phyloP scores from a whole-genome alignment of 192 early-diverging fungal species.

The Linnemannia hyalina region DNA sequence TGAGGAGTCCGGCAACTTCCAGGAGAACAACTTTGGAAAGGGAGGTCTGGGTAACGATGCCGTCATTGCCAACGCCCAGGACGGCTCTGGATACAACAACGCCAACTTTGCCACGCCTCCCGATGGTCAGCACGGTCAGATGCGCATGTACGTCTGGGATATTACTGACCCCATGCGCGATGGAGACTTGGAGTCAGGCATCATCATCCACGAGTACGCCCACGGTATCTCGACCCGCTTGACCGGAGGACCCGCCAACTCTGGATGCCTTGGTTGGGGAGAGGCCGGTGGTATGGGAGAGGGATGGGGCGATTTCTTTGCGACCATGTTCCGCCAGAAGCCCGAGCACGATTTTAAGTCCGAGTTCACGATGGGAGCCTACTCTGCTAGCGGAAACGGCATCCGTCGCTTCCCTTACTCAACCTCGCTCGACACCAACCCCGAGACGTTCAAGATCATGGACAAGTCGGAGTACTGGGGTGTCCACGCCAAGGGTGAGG shows the following conservation, averaged over 20 bases:
- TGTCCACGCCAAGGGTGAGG: conserved; percentile 92
- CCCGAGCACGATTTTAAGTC: conserved; percentile 64
- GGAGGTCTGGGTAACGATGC: conserved; percentile 85
- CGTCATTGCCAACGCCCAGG: conserved; percentile 95
- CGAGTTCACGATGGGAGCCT: conserved; percentile 85
- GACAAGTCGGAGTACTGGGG: conserved; percentile 90
- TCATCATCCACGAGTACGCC: conserved; percentile 94
- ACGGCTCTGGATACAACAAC: conserved; percentile 92
- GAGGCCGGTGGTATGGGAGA: conserved; percentile 95
- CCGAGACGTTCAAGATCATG: conserved; percentile 84
- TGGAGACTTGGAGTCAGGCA: conserved; percentile 92
- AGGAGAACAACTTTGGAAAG: conserved; percentile 86
- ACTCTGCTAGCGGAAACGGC: conserved; percentile 86
- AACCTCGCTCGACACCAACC: conserved; percentile 79
- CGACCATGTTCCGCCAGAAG: conserved; percentile 81
- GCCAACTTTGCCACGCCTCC: conserved; percentile 97
- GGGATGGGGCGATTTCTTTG: conserved; percentile 96
- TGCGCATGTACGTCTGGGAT: conserved; percentile 98
- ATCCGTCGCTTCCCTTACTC: conserved; percentile 92
- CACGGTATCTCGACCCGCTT: conserved; percentile 94
- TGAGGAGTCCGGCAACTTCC: conserved; percentile 95
- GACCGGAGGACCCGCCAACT: conserved; percentile 93
- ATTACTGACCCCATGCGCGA: conserved; percentile 78
- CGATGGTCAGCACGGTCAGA: conserved; percentile 89
- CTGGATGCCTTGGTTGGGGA: conserved; percentile 88